phyloP scores from a whole-genome alignment of 2,329 filamentous ascomycete species.

The Coniella vitis region DNA sequence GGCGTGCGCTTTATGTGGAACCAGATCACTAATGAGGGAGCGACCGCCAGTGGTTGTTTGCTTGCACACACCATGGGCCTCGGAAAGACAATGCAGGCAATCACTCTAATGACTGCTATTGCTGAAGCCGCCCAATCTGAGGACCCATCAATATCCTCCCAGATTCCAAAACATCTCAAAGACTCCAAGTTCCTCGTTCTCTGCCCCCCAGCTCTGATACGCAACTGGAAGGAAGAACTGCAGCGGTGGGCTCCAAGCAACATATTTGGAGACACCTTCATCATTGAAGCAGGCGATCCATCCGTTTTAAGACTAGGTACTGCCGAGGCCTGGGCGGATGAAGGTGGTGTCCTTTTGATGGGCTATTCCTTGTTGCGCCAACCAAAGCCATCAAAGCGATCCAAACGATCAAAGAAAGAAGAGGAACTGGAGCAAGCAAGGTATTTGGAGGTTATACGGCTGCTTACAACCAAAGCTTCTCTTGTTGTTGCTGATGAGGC shows the following conservation, averaged over 20 bases:
- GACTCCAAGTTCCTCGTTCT: constrained; percentile 62
- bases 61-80: constrained; percentile 88
- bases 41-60: constrained; percentile 61
- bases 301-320: constrained; percentile 32
- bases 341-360: constrained; percentile 65
- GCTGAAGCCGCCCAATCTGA: constrained; percentile 56
- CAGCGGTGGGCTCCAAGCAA: constrained; percentile 56
- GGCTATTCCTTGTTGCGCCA: constrained; percentile 61
- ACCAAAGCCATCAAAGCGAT: too few species aligned
- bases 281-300: constrained; percentile 40
- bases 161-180: constrained; percentile 62
- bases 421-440: not conserved
- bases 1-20: constrained; percentile 89
- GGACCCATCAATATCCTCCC: constrained; percentile 49
- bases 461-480: constrained; percentile 55
- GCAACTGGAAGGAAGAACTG: constrained; percentile 81
- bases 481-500: constrained; percentile 83
- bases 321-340: constrained; percentile 52
- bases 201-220: constrained; percentile 66
- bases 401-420: too few species aligned
- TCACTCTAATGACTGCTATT: constrained; percentile 73
- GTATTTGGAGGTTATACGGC: constrained; percentile 29
- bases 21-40: constrained; percentile 59
- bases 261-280: constrained; percentile 49
- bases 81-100: constrained; percentile 88